phyloP scores from a whole-genome alignment of 768 basidiomycete species.

The Brasilioporus rufonigricans region DNA sequence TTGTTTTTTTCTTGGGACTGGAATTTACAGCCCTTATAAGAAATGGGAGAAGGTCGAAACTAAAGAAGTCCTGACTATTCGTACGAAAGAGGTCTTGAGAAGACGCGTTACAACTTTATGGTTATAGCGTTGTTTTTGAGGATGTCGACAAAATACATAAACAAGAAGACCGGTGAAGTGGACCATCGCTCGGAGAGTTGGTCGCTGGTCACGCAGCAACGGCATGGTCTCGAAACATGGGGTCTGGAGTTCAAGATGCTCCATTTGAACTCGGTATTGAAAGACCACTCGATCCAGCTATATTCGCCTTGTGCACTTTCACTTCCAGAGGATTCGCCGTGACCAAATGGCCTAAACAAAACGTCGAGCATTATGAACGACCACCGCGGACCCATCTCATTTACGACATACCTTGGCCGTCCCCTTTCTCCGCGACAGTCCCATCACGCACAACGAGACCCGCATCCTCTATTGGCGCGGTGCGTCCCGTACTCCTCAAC shows the following conservation, averaged over 20 bases:
- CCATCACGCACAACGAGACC: neutral
- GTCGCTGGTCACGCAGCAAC: neutral
- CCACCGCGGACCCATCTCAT: no score
- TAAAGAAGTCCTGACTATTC: constrained; percentile 15
- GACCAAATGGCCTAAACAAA: no score
- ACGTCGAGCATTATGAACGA: neutral
- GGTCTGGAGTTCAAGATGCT: neutral
- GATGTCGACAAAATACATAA: neutral
- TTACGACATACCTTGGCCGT: constrained; percentile 1
- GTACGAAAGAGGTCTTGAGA: constrained; percentile 16
- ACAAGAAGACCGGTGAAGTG: neutral
- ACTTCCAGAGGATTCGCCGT: neutral
- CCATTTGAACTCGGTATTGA: no score
- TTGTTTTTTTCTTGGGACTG: constrained; percentile 22
- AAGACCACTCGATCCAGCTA: neutral
- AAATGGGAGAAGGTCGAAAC: constrained; percentile 24
- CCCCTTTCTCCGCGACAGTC: neutral
- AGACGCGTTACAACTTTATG: constrained; percentile 12
- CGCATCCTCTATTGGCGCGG: neutral
- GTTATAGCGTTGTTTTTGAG: constrained; percentile 7
- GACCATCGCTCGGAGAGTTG: neutral
- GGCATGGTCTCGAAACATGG: neutral
- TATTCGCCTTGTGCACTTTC: neutral
- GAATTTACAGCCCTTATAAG: constrained; percentile 18
- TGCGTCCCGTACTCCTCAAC: neutral